Evolutionary conservation across 2,329 filamentous ascomycete genomes (phyloP), one percentile per base, ranked within the genome.

Genomic region (Epichloe gansuensis): DNA sequence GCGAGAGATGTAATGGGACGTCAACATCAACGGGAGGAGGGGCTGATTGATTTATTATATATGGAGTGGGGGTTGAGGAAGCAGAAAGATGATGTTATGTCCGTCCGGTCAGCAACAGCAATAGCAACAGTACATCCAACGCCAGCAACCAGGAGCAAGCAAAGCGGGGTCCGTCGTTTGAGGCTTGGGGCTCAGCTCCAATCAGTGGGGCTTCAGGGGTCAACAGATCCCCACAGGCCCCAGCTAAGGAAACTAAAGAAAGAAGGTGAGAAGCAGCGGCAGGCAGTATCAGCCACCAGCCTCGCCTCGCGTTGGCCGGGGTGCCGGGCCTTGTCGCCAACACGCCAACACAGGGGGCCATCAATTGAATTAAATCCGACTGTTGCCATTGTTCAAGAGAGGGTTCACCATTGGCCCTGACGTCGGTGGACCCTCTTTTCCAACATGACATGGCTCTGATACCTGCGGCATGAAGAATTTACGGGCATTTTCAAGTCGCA

Each of bases 121-220:
- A 25, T n/a, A 28, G 31, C 11, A 12, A 21, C 45, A 46, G 45
- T 28, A 37, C 28, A 46, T 44, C 17, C 23, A 37, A 38, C 9
- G 25, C 11, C 28, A 21, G 31, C 17, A 15, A 25, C 17, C n/a
- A 35, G 17, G 41, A 31, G 13, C 9, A 44, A 25, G 43, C 5
- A 42, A n/a, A 13, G 8, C 12, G n/a, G 17, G 38, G n/a, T 23
- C 13, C 35, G 41, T 46, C 47, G 52, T 53, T 47, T 53, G 58
- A 58, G 58, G 58, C 57, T 59, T 58, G 57, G 55, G 57, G 58
- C 54, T 58, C 57, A 58, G 58, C 55, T 58, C 54, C 42, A 48
- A 41, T 42, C 42, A 31, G 48, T 48, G 52, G 50, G 53, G 48
- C 37, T 50, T 54, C 51, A 52, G 56, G 50, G 50, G 51, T 52